phyloP scores from a whole-genome alignment of 2,329 filamentous ascomycete genomes.

The Aspergillus tubingensis region DNA sequence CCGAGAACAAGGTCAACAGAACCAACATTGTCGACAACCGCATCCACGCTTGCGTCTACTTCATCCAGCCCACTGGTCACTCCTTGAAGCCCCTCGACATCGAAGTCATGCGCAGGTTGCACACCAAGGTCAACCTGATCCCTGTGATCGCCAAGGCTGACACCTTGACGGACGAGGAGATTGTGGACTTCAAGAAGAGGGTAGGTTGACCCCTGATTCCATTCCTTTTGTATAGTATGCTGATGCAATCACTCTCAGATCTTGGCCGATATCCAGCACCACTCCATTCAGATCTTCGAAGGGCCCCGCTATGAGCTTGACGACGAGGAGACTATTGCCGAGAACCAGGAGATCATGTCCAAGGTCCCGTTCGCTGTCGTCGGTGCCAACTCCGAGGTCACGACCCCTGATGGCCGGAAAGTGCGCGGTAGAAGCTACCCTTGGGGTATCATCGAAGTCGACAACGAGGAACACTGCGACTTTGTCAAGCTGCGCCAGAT shows the following conservation, averaged over 20 bases:
- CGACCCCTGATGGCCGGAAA: constrained; percentile 86
- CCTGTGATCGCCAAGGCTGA: constrained; percentile 99
- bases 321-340: constrained; percentile 98
- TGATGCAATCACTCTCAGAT: constrained; percentile 63
- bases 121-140: constrained; percentile 99
- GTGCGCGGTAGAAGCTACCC: constrained; percentile 95
- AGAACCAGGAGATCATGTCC: constrained; percentile 99
- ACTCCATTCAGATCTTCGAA: constrained; percentile 98
- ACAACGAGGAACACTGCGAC: constrained; percentile 99
- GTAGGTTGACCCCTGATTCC: constrained; percentile 57
- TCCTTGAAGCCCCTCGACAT: constrained; percentile 98
- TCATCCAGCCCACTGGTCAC: constrained; percentile 98
- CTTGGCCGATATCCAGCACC: constrained; percentile 91
- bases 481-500: constrained; percentile 99
- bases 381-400: constrained; percentile 92
- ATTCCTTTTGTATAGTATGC: constrained; percentile 13
- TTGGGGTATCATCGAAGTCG: constrained; percentile 98
- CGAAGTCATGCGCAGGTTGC: constrained; percentile 97
- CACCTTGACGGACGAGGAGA: constrained; percentile 96
- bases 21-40: constrained; percentile 99
- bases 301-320: constrained; percentile 97
- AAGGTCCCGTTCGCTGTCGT: constrained; percentile 99
- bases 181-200: constrained; percentile 89
- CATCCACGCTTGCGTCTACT: constrained; percentile 98
- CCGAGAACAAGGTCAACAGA: constrained; percentile 99